Percentiles rank a stretch among this genome's conserved stretches.
These are phyloP conservation scores for Naumovozyma castellii DNA, from an alignment of 805 yeast species.

Conservation along the genomic window DNA sequence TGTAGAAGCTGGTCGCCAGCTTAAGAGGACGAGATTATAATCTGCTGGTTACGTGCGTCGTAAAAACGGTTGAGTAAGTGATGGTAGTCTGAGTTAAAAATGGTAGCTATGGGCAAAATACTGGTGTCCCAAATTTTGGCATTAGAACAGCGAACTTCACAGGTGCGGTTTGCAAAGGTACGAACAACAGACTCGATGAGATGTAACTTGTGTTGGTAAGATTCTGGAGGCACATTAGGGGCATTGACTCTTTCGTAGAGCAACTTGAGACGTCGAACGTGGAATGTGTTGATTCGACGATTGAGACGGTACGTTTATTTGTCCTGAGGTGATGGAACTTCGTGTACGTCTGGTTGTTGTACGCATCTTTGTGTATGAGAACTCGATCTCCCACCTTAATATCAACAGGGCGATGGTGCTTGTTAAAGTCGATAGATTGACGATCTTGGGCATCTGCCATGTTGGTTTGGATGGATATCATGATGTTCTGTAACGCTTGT, in stretches of 20 bases:
- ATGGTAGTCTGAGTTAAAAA: too few relatives aligned
- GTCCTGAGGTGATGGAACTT: background rate
- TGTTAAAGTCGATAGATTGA: background rate
- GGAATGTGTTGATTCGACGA: background rate
- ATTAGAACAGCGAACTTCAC: background rate
- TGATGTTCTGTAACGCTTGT: background rate
- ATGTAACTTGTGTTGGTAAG: background rate
- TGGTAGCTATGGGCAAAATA: too few relatives aligned
- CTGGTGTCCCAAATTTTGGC: background rate
- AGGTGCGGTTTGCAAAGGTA: background rate
- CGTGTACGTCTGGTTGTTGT: background rate
- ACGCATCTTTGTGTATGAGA: background rate
- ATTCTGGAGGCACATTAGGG: background rate
- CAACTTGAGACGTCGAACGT: background rate
- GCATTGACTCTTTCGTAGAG: background rate
- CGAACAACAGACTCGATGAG: background rate
- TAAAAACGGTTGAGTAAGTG: too few relatives aligned
- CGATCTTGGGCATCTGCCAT: constrained; percentile 2
- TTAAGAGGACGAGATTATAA: too few relatives aligned
- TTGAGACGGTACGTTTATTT: background rate
- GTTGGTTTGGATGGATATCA: background rate
- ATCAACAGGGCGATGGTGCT: background rate
- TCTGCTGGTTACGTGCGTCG: too few relatives aligned
- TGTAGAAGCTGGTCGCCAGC: too few relatives aligned
- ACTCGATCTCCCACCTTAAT: background rate